phyloP scores from a whole-genome alignment of 352 stramenopile genomes.

The Phytopythium mirpurense region DNA sequence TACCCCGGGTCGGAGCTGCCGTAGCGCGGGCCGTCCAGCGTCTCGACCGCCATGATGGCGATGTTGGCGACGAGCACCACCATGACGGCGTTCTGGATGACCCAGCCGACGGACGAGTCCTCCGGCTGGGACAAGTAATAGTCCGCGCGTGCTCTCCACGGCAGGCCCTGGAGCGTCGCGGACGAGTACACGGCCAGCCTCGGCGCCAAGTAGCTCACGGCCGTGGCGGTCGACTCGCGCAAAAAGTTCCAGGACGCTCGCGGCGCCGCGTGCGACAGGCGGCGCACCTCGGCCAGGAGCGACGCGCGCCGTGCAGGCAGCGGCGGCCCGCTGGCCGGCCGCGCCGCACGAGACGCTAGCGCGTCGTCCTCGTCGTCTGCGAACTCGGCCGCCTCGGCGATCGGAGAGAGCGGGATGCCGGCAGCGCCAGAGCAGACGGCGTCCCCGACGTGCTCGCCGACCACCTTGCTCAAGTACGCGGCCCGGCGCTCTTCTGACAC shows the following conservation, averaged over 20 bases:
- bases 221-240: background rate
- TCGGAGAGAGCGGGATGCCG: background rate
- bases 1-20: slow-evolving; percentile 35
- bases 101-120: slow-evolving; percentile 33
- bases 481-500: slow-evolving; percentile 15
- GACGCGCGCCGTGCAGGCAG: too few species aligned
- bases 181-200: slow-evolving; percentile 6
- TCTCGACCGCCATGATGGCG: slow-evolving; percentile 31
- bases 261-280: background rate
- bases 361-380: background rate
- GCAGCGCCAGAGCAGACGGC: too few species aligned
- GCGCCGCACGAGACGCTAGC: too few species aligned
- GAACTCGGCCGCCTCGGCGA: slow-evolving; percentile 1
- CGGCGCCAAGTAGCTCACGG: slow-evolving; percentile 1
- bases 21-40: slow-evolving; percentile 50
- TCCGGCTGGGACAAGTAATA: slow-evolving; percentile 40
- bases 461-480: background rate
- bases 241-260: slow-evolving; percentile 3
- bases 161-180: slow-evolving; percentile 26
- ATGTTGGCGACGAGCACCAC: slow-evolving; percentile 34
- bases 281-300: background rate
- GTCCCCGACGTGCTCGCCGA: background rate
- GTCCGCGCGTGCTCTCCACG: slow-evolving; percentile 16
- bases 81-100: slow-evolving; percentile 29
- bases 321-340: too few species aligned